Base-by-base conservation (phyloP, 805 yeast genomes). In the Candida tallmaniae region DNA sequence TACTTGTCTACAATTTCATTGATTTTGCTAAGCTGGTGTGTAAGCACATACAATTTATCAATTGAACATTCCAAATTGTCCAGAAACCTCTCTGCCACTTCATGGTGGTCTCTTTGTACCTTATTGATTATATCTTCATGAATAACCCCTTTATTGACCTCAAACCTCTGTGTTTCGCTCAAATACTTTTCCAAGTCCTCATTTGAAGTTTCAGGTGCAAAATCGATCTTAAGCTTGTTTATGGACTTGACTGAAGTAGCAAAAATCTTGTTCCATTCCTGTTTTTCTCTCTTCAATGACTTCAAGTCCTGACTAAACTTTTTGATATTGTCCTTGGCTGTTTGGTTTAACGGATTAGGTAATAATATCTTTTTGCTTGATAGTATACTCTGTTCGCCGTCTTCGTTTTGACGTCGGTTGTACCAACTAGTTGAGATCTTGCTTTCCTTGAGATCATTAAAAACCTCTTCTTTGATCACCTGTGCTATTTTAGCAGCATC, bases 391-490 rank as follows among this genome's bases (percentile, higher is more conserved):
- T 32, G 27, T 4, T 48, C 48, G 15, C 44, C 52, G 42, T 4
- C 45, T 6, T 48, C 51, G 4, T 45, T 56, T 3, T 48, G 48
- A 2, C 45, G 50, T 4, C 51, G 56, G 11, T 48, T 45, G 70
- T 81, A 80, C 94, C 93, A 84, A 48, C 82, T 76, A 3, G 83
- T 75, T 32, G 74, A 62, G 11, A 83, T 66, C 37, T 67, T 64
- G 6, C 85, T 86, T 24, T 76, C 72, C 12, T 67, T 62, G 35
- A 84, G 54, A 45, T 78, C 86, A 19, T 70, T 56, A 6, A 82
- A 56, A 4, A 81, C 47, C 47, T 80, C 86, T 35, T 78, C 80
- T 48, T 77, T 73, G 27, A 84, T 78, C 3, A 76, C 76, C 38
- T 74, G 71, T 14, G 87, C 82, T 24, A 80, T 70, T 35, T 68